Evolutionary conservation across 1,284 basidiomycete species (phyloP), one percentile per base, ranked within the genome.

Genomic region (Termitomyces sp.): DNA sequence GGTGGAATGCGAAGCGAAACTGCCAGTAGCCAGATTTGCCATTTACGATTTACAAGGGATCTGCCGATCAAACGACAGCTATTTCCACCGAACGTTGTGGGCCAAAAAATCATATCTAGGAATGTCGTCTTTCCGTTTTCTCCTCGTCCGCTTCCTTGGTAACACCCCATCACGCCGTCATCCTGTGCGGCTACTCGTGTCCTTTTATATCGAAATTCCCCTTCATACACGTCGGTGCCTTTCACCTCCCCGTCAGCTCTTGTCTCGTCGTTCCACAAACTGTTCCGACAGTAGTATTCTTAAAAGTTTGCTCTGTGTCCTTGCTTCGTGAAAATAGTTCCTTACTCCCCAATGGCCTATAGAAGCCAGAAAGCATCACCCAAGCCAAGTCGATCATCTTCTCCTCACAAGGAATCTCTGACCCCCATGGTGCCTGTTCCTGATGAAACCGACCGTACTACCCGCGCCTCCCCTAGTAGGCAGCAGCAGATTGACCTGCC

Each of bases 401-500:
- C 79, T 34, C 70, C 75, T 9, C 68, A 72, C 26, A 67, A 67
- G 58, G 62, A 66, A 45, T 58, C 73, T 9, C 51, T 73, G 17
- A 62, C 73, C 12, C 66, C 69, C 45, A 69, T 72, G 61, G 73
- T 75, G 40, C 69, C 68, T 52, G 61, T 67, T 2, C 65, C 67
- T 21, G 76, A 79, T 58, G 72, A 72, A 36, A 61, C 64, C 52
- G 74, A 77, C 58, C 65, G 24, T 24, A 67, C 68, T 57, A 67
- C 73, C 6, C 72, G 75, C 28, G 73, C 70, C 52, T 80, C 81
- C 17, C 79, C 82, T 15, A 75, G 70, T 62, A 77, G 74, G 59
- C 68, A 76, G 59, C 68, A 75, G 48, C 69, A 80, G 21, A 67
- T 76, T 9, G 81, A 82, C 61, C 71, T 82, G 33, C 74, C 83